Conservation (phyloP, 2,329 filamentous ascomycete genomes). For the Periglandula ipomoeae region DNA sequence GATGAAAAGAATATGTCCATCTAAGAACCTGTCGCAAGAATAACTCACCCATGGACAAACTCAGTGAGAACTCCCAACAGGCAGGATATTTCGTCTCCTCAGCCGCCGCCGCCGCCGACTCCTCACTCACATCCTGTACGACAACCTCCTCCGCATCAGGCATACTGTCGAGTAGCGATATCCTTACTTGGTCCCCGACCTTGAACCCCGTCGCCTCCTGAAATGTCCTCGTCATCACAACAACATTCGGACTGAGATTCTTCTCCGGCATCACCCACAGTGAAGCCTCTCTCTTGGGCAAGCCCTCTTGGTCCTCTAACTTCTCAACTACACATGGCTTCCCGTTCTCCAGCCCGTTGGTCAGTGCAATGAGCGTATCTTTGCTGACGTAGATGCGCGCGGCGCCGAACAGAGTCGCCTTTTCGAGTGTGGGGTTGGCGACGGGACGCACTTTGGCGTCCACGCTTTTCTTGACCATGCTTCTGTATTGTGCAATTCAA, state of each 20-base stretch:
- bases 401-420: conserved; percentile 32
- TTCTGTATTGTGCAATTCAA: conserved; percentile 4
- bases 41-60: conserved; percentile 23
- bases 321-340: conserved; percentile 32
- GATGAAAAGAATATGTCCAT: too few relatives aligned
- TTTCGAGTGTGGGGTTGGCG: conserved; percentile 31
- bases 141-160: conserved; percentile 48
- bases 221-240: conserved; percentile 65
- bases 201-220: conserved; percentile 65
- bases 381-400: conserved; percentile 39
- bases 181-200: conserved; percentile 53
- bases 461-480: conserved; percentile 26
- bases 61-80: conserved; percentile 28
- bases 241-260: conserved; percentile 56
- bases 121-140: conserved; percentile 47
- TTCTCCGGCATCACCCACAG: conserved; percentile 44
- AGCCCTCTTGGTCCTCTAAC: conserved; percentile 13
- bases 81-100: conserved; percentile 19
- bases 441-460: conserved; percentile 33
- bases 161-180: conserved; percentile 49
- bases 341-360: conserved; percentile 32
- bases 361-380: conserved; percentile 35
- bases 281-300: conserved; percentile 33
- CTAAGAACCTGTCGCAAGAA: too few relatives aligned
- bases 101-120: conserved; percentile 20